phyloP scores from a whole-genome alignment of 1,139 yeast species.

The Maudiozyma humilis region DNA sequence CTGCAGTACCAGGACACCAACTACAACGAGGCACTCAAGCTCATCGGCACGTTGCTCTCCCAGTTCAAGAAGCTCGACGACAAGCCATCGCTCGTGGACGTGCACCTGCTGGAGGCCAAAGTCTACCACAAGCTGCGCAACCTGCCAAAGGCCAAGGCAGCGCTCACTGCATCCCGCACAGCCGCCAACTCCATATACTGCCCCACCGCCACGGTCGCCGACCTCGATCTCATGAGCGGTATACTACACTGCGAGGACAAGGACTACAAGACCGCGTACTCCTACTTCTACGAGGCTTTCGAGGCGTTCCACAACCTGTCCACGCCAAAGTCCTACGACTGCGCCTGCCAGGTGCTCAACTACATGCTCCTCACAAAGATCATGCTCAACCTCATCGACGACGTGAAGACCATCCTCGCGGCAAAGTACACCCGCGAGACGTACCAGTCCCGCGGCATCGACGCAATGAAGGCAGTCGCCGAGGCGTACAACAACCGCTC shows the following conservation, averaged over 20 bases:
- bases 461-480: slow-evolving; percentile 92
- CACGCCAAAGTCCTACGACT: slow-evolving; percentile 49
- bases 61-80: slow-evolving; percentile 94
- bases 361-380: slow-evolving; percentile 89
- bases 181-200: slow-evolving; percentile 94
- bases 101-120: slow-evolving; percentile 83
- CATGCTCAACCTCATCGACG: slow-evolving; percentile 84
- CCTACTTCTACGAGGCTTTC: slow-evolving; percentile 90
- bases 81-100: slow-evolving; percentile 89
- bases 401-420: slow-evolving; percentile 66
- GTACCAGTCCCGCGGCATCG: slow-evolving; percentile 64
- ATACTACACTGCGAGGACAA: slow-evolving; percentile 93
- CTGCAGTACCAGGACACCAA: slow-evolving; percentile 57
- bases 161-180: slow-evolving; percentile 91
- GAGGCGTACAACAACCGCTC: slow-evolving; percentile 85
- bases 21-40: slow-evolving; percentile 62
- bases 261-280: slow-evolving; percentile 92
- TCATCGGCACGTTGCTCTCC: slow-evolving; percentile 62
- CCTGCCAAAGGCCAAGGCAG: slow-evolving; percentile 85
- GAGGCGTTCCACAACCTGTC: slow-evolving; percentile 58
- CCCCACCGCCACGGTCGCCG: slow-evolving; percentile 91
- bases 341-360: slow-evolving; percentile 72
- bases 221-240: slow-evolving; percentile 91
- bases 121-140: slow-evolving; percentile 88
- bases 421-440: slow-evolving; percentile 70